A percentile compares a stretch with the other conserved stretches of the same genome.
These are phyloP conservation scores for Poronia punctata DNA, from an alignment of 495 filamentous ascomycete species.

Conservation along the genomic window DNA sequence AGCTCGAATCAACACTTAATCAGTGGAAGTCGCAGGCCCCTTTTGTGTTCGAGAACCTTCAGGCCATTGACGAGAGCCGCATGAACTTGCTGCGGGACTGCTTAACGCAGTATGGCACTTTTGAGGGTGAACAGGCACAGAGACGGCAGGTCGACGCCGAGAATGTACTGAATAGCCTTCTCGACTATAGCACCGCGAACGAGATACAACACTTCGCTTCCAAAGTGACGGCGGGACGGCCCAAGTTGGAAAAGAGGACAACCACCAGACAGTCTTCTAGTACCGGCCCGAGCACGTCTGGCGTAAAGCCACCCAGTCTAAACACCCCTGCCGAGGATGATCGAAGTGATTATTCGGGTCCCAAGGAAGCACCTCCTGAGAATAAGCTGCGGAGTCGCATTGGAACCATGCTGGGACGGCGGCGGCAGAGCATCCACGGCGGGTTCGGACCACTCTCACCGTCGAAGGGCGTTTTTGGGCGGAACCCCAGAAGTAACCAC, in stretches of 20 bases:
- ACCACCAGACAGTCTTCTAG: conserved; percentile 34
- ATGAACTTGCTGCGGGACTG: conserved; percentile 89
- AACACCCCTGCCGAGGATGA: conserved; percentile 39
- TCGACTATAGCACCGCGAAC: conserved; percentile 80
- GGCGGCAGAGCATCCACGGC: conserved; percentile 52
- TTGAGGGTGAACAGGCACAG: conserved; percentile 85
- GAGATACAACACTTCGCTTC: conserved; percentile 83
- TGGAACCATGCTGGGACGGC: conserved; percentile 71
- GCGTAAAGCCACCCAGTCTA: conserved; percentile 21
- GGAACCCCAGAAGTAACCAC: conserved; percentile 43
- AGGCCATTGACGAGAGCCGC: conserved; percentile 81
- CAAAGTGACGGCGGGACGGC: conserved; percentile 41
- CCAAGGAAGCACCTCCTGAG: conserved; percentile 42
- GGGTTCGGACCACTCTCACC: conserved; percentile 41
- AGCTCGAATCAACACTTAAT: conserved; percentile 66
- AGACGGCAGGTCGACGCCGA: conserved; percentile 69
- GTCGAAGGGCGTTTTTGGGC: conserved; percentile 46
- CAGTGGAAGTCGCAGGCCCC: conserved; percentile 97
- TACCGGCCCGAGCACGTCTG: conserved; percentile 22
- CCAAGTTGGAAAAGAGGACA: conserved; percentile 38
- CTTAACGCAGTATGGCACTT: conserved; percentile 86
- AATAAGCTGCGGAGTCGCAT: conserved; percentile 57
- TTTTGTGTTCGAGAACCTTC: conserved; percentile 90
- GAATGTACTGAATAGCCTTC: conserved; percentile 71
- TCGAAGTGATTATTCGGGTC: conserved; percentile 55